phyloP scores from a whole-genome alignment of 768 basidiomycete species.

The Leccinum olivaceopallidum region DNA sequence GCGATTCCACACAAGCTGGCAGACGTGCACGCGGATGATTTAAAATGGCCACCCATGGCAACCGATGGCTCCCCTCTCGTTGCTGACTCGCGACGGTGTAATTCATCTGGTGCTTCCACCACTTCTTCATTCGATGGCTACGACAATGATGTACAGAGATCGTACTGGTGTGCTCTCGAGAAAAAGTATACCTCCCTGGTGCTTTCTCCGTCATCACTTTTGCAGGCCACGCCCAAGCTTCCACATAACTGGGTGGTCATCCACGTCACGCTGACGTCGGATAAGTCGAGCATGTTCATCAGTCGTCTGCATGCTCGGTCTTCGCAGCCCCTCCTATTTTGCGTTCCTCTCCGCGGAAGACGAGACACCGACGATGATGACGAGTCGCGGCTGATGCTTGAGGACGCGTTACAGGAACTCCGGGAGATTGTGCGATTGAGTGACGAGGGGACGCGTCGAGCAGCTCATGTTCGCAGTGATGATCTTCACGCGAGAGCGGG shows the following conservation, averaged over 20 bases:
- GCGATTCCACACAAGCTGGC: slow-evolving; percentile 72
- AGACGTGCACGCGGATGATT: slow-evolving; percentile 52
- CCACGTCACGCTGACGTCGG: slow-evolving; percentile 80
- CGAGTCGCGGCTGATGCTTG: slow-evolving; percentile 71
- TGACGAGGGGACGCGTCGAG: slow-evolving; percentile 72
- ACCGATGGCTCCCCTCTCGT: slow-evolving; percentile 44
- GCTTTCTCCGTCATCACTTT: slow-evolving; percentile 36
- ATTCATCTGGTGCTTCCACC: slow-evolving; percentile 17
- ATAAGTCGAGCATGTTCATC: slow-evolving; percentile 80
- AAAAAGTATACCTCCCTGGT: slow-evolving; percentile 45
- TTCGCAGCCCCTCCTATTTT: slow-evolving; percentile 72
- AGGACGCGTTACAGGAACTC: slow-evolving; percentile 72
- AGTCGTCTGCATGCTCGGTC: slow-evolving; percentile 67
- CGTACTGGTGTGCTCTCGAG: slow-evolving; percentile 65
- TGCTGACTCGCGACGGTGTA: slow-evolving; percentile 11
- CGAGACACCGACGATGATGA: slow-evolving; percentile 75
- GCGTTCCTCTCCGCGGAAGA: slow-evolving; percentile 83
- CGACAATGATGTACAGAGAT: slow-evolving; percentile 39
- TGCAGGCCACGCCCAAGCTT: slow-evolving; percentile 46
- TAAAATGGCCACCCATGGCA: slow-evolving; percentile 68
- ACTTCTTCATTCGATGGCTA: slow-evolving; percentile 32
- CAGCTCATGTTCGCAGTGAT: slow-evolving; percentile 67
- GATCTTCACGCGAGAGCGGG: slow-evolving; percentile 61
- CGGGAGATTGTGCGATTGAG: slow-evolving; percentile 77
- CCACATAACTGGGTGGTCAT: slow-evolving; percentile 83